These are phyloP conservation scores for Pseudofabraea citricarpa DNA, from an alignment of 2,329 filamentous ascomycete genomes.

Conservation along the genomic window DNA sequence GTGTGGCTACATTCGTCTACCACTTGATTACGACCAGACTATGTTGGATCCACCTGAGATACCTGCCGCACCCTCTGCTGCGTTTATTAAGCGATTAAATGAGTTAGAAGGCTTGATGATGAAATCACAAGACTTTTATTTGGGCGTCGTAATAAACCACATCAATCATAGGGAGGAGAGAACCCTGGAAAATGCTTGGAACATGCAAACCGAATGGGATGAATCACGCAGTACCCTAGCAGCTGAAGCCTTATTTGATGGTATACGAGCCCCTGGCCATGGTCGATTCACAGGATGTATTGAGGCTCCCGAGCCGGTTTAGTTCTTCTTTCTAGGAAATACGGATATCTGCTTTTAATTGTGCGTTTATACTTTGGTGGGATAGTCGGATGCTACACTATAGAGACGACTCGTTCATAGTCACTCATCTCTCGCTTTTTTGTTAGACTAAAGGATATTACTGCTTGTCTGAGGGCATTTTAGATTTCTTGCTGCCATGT, in stretches of 20 bases:
- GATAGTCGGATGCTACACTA: no score
- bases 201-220: conserved; percentile 20
- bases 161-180: conserved; percentile 16
- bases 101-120: conserved; percentile 25
- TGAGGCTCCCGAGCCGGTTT: no score
- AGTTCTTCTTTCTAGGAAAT: no score
- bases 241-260: conserved; percentile 19
- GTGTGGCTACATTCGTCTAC: conserved; percentile 25
- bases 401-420: no score
- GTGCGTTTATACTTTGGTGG: no score
- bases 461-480: no score
- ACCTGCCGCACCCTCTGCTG: conserved; percentile 7
- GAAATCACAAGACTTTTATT: conserved; percentile 19
- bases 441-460: no score
- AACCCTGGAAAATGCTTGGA: conserved; percentile 22
- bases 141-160: conserved; percentile 22
- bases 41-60: conserved; percentile 11
- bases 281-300: conserved; percentile 25
- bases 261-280: conserved; percentile 16
- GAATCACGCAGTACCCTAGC: conserved; percentile 5
- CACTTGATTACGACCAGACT: conserved; percentile 26
- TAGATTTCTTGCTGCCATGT: no score
- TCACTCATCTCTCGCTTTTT: no score
- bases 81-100: conserved; percentile 16
- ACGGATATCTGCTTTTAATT: no score